Evolutionary conservation across 805 yeast genomes (phyloP).

Genomic region (Zygoascus tannicola): DNA sequence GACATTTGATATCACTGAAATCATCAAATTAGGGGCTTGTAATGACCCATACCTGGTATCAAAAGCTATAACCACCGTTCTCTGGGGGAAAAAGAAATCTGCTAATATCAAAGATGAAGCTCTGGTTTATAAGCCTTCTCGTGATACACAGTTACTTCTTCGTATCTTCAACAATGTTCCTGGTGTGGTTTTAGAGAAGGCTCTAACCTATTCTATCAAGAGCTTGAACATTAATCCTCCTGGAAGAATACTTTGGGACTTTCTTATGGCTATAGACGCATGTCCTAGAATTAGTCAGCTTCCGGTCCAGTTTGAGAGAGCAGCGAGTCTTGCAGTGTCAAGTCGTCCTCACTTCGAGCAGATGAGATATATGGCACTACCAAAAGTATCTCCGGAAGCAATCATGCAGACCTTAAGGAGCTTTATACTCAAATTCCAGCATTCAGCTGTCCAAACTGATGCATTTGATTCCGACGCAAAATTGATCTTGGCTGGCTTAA

Average conservation of each 20-base stretch:
- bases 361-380: conserved; percentile 24
- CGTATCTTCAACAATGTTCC: conserved; percentile 4
- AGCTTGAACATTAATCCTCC: conserved; percentile 10
- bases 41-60: conserved; percentile 10
- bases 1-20: conserved; percentile 6
- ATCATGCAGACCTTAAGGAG: background rate
- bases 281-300: background rate
- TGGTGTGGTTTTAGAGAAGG: conserved; percentile 1
- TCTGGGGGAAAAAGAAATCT: conserved; percentile 18
- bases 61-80: conserved; percentile 20
- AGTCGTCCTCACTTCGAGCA: conserved; percentile 26
- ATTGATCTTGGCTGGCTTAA: conserved; percentile 22
- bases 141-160: conserved; percentile 11
- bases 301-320: conserved; percentile 6
- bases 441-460: conserved; percentile 2
- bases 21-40: conserved; percentile 12
- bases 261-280: conserved; percentile 15
- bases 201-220: background rate
- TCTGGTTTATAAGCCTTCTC: background rate
- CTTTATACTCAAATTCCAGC: conserved; percentile 11
- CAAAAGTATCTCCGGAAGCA: conserved; percentile 14
- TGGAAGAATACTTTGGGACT: conserved; percentile 21
- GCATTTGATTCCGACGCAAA: conserved; percentile 20
- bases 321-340: conserved; percentile 11
- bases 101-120: conserved; percentile 2